phyloP scores from a whole-genome alignment of 2,329 filamentous ascomycete genomes.

The Drechslerella coelobrocha region DNA sequence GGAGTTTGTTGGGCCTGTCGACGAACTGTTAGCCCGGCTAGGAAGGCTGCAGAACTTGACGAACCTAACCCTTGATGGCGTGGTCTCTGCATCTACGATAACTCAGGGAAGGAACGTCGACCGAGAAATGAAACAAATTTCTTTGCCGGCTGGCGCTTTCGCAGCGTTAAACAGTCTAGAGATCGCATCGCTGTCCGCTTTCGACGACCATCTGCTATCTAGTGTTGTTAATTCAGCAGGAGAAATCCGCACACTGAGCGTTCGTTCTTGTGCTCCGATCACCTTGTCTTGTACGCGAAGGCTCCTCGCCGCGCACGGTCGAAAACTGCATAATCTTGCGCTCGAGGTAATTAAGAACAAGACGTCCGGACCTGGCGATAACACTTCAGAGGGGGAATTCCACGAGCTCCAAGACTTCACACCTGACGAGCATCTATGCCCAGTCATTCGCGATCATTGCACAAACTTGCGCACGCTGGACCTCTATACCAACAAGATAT shows the following conservation, averaged over 20 bases:
- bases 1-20: slow-evolving; percentile 7
- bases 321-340: slow-evolving; percentile 5
- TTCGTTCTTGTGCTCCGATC: slow-evolving; percentile 16
- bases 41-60: slow-evolving; percentile 9
- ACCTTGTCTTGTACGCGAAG: slow-evolving; percentile 20
- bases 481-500: slow-evolving; percentile 44
- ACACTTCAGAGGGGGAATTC: neutral
- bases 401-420: slow-evolving; percentile 16
- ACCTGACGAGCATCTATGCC: slow-evolving; percentile 35
- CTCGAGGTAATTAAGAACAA: slow-evolving; percentile 26
- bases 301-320: slow-evolving; percentile 15
- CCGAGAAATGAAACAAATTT: too few species aligned
- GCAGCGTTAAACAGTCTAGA: slow-evolving; percentile 8
- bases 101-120: neutral
- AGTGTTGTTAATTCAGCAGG: neutral
- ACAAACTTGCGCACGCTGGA: slow-evolving; percentile 18
- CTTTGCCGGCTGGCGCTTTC: slow-evolving; percentile 8
- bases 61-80: slow-evolving; percentile 18
- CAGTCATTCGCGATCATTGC: slow-evolving; percentile 30
- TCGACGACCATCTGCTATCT: slow-evolving; percentile 12
- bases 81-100: neutral
- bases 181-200: slow-evolving; percentile 7
- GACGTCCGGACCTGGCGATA: neutral
- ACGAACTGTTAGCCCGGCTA: slow-evolving; percentile 4
- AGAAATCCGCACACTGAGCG: slow-evolving; percentile 1